phyloP scores from a whole-genome alignment of 108 stramenopile genomes.

The Conticribra guillardii region DNA sequence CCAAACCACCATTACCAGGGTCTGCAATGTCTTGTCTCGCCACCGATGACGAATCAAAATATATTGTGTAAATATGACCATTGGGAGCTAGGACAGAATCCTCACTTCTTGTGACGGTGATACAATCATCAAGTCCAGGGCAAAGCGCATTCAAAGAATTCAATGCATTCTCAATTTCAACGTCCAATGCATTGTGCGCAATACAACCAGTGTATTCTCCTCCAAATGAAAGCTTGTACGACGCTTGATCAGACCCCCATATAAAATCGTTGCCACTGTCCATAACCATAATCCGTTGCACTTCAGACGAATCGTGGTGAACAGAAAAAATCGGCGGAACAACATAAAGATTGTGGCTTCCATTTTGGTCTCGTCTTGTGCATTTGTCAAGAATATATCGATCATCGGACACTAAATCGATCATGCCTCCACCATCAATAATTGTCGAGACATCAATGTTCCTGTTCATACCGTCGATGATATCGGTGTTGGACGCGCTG shows the following conservation, averaged over 20 bases:
- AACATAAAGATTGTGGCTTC: constrained; percentile 33
- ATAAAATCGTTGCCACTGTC: constrained; percentile 35
- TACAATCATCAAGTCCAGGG: constrained; percentile 35
- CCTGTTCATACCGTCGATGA: constrained; percentile 56
- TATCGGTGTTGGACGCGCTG: constrained; percentile 31
- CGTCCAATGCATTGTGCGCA: constrained; percentile 52
- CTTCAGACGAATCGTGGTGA: constrained; percentile 38
- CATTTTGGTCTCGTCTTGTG: constrained; percentile 14
- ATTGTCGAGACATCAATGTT: constrained; percentile 43
- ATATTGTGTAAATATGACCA: constrained; percentile 67
- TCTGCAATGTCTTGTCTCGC: constrained; percentile 32
- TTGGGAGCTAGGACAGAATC: constrained; percentile 65
- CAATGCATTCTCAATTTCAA: constrained; percentile 55
- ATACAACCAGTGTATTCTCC: constrained; percentile 57
- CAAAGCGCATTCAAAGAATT: constrained; percentile 34
- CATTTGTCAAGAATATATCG: constrained; percentile 38
- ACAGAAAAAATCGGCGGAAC: constrained; percentile 48
- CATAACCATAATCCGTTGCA: constrained; percentile 45
- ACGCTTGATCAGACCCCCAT: constrained; percentile 43
- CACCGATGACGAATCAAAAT: constrained; percentile 57
- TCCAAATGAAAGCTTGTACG: constrained; percentile 42
- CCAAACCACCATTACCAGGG: constrained; percentile 25
- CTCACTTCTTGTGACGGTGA: constrained; percentile 60
- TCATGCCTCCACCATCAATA: constrained; percentile 45
- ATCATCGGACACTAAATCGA: constrained; percentile 23